Evolutionary conservation across 1,284 basidiomycete genomes (phyloP), one percentile per base, ranked within the genome.

Genomic region (Cryptococcus sp.): DNA sequence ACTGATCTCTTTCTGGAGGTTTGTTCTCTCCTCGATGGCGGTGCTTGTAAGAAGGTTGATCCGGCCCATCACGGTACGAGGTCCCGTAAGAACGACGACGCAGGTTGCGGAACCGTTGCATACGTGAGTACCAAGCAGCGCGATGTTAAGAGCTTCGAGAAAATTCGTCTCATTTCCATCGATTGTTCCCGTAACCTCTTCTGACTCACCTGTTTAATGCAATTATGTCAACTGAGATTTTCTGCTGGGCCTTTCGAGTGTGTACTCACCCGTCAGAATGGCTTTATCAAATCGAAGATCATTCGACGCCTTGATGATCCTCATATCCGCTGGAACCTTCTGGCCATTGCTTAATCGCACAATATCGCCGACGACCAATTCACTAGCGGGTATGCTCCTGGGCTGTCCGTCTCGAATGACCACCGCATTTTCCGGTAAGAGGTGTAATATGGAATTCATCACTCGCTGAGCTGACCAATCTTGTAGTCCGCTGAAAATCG

Each of bases 261-360:
- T 31, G 83, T 68, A 16, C 78, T 82, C 80, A 22, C 84, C 85
- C 0, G 85, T 86, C 41, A 86, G 76, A 25, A 86, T 80, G 11
- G 83, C 81, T 25, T 84, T 81, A 63, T 86, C 85, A 51, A 86
- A 85, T 25, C 80, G 78, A 52, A 84, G 70, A 60, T 86, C 84
- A n/a, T 70, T 68, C 40, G 75, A 78, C 16, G 67, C 61, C 45
- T 69, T 58, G 13, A 84, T 80, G 40, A 85, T 61, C 74, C 78
- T 80, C 35, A 85, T 76, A 45, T 80, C 80, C 1, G 77, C 74
- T 0, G 84, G 82, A 48, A 75, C 66, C 6, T 74, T 73, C 16
- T 72, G 69, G 15, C 84, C 84, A 56, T 83, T 70, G 17, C 71
- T 65, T n/a, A 81, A 59, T 20, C 61, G 56, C 53, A 72, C 69